Evolutionary conservation across 176 grass and related monocot species (phyloP).

Genomic region (Poa pratensis): DNA sequence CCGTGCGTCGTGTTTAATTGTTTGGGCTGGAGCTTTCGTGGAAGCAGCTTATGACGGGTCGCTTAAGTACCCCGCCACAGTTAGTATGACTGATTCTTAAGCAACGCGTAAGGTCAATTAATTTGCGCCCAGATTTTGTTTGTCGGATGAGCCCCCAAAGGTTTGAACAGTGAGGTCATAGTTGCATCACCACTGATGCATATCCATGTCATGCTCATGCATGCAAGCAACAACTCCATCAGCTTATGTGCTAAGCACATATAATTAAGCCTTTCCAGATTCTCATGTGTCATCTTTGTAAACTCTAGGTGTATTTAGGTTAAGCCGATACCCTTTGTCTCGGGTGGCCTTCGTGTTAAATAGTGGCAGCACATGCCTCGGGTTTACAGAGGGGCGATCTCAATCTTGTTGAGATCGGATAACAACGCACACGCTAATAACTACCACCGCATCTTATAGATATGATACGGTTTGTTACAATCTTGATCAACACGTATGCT

Average conservation of each 20-base stretch:
- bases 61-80: not conserved
- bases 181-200: slow-evolving; percentile 3
- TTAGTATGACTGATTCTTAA: not conserved
- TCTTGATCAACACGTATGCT: too few species aligned
- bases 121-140: too few species aligned
- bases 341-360: too few species aligned
- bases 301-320: too few species aligned
- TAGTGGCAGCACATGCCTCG: too few species aligned
- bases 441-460: too few species aligned
- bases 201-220: slow-evolving; percentile 34
- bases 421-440: too few species aligned
- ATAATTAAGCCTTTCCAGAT: not conserved
- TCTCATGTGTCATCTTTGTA: too few species aligned
- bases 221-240: slow-evolving; percentile 44
- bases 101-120: not conserved
- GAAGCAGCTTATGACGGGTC: not conserved
- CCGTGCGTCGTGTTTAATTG: not conserved
- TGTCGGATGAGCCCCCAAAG: slow-evolving; percentile 25
- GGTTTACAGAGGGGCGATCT: too few species aligned
- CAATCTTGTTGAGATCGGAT: too few species aligned
- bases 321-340: too few species aligned
- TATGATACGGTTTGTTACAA: too few species aligned
- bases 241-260: slow-evolving; percentile 31
- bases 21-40: not conserved
- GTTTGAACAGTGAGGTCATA: slow-evolving; percentile 29